phyloP scores from a whole-genome alignment of 2,329 filamentous ascomycete genomes.

The Monosporascus sp. region DNA sequence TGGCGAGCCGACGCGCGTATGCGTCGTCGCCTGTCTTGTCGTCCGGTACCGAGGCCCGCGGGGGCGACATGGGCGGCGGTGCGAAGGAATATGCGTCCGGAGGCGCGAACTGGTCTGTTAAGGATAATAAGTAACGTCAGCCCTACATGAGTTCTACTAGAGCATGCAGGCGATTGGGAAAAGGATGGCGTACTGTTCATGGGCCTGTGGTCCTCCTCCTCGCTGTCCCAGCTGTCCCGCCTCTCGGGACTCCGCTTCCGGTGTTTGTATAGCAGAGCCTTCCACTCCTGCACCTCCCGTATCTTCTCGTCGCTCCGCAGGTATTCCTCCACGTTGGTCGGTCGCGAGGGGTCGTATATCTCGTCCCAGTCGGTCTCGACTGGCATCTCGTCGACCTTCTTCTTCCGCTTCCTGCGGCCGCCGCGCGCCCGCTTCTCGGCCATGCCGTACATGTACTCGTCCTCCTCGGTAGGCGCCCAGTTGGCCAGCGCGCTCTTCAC shows the following conservation, averaged over 20 bases:
- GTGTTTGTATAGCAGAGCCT: constrained; percentile 71
- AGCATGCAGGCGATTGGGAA: background rate
- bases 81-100: constrained; percentile 52
- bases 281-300: constrained; percentile 78
- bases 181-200: constrained; percentile 9
- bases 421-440: constrained; percentile 67
- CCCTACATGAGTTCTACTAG: background rate
- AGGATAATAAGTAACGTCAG: constrained; percentile 7
- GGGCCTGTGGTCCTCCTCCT: constrained; percentile 27
- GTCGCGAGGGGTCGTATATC: constrained; percentile 77
- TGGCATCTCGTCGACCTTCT: constrained; percentile 49
- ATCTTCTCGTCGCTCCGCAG: constrained; percentile 78
- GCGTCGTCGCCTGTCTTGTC: constrained; percentile 65
- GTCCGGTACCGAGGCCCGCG: constrained; percentile 43
- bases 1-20: constrained; percentile 56
- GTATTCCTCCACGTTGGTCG: constrained; percentile 82
- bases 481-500: constrained; percentile 70
- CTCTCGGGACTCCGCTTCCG: constrained; percentile 46
- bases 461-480: constrained; percentile 72
- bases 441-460: constrained; percentile 67
- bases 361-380: constrained; percentile 81
- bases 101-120: constrained; percentile 54
- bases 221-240: constrained; percentile 28
- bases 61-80: constrained; percentile 47
- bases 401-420: constrained; percentile 64